Percentiles rank a stretch among this genome's conserved stretches.
Conservation (phyloP, 805 yeast genomes). For the Sungouiella thailandica region DNA sequence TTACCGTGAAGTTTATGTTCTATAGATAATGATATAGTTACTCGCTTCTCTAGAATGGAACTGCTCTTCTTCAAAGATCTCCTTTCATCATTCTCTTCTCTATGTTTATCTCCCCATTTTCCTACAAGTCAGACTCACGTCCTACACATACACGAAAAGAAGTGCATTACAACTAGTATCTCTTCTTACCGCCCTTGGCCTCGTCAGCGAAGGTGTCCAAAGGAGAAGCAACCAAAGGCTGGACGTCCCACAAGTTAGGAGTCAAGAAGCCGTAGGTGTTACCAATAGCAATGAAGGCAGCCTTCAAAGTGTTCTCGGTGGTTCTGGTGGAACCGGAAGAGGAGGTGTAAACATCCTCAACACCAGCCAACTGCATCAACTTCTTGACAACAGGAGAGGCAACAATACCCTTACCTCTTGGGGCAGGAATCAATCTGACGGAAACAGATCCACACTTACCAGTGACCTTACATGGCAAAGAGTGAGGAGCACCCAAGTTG, state of each 20-base stretch:
- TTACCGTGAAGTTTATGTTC: constrained; percentile 2
- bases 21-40: too few relatives aligned
- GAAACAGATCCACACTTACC: constrained; percentile 99
- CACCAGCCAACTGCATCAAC: constrained; percentile 98
- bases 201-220: constrained; percentile 90
- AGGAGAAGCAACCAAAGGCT: constrained; percentile 84
- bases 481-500: constrained; percentile 99
- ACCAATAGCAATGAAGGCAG: constrained; percentile 98
- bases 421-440: constrained; percentile 99
- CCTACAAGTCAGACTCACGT: too few relatives aligned
- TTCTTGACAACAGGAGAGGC: constrained; percentile 99
- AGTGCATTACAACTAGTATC: constrained; percentile 58
- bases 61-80: too few relatives aligned
- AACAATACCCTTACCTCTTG: constrained; percentile 99
- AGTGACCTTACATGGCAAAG: constrained; percentile 94
- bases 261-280: constrained; percentile 99
- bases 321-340: constrained; percentile 99
- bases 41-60: too few relatives aligned
- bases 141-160: too few relatives aligned
- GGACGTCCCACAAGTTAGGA: constrained; percentile 96
- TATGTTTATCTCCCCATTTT: too few relatives aligned
- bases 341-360: constrained; percentile 98
- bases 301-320: constrained; percentile 99
- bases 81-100: too few relatives aligned
- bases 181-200: constrained; percentile 62